phyloP scores from a whole-genome alignment of 495 filamentous ascomycete species.

The Evernia prunastri region DNA sequence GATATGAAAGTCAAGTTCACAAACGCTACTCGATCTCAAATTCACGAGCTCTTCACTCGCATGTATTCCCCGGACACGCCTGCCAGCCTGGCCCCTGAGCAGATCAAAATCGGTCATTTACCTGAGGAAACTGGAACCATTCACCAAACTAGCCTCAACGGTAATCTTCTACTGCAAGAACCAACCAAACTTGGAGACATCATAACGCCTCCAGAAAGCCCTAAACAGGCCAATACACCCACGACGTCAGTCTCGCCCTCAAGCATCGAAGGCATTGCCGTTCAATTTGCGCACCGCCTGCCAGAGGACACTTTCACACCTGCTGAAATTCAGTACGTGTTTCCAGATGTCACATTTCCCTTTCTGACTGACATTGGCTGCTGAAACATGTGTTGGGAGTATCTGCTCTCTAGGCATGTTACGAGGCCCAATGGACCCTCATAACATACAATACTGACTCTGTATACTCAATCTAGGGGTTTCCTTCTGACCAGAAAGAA shows the following conservation, averaged over 20 bases:
- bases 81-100: not conserved
- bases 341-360: too few relatives aligned
- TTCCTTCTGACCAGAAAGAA: slow-evolving; percentile 53
- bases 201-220: slow-evolving; percentile 18
- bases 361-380: too few relatives aligned
- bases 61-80: slow-evolving; percentile 54
- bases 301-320: slow-evolving; percentile 54
- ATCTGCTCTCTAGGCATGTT: too few relatives aligned
- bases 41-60: slow-evolving; percentile 60
- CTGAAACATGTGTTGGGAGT: too few relatives aligned
- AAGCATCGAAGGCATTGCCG: slow-evolving; percentile 38
- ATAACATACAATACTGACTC: too few relatives aligned
- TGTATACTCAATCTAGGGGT: too few relatives aligned
- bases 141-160: not conserved
- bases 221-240: slow-evolving; percentile 1
- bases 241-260: slow-evolving; percentile 18
- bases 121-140: not conserved
- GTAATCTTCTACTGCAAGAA: not conserved
- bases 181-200: not conserved
- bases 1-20: slow-evolving; percentile 67
- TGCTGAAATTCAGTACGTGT: slow-evolving; percentile 67
- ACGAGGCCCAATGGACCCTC: too few relatives aligned
- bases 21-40: slow-evolving; percentile 56
- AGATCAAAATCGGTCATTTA: not conserved
- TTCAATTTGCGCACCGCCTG: slow-evolving; percentile 53